Evolutionary conservation across 371 early-diverging fungal genomes (phyloP).

Genomic region (Lichtheimia ornata): DNA sequence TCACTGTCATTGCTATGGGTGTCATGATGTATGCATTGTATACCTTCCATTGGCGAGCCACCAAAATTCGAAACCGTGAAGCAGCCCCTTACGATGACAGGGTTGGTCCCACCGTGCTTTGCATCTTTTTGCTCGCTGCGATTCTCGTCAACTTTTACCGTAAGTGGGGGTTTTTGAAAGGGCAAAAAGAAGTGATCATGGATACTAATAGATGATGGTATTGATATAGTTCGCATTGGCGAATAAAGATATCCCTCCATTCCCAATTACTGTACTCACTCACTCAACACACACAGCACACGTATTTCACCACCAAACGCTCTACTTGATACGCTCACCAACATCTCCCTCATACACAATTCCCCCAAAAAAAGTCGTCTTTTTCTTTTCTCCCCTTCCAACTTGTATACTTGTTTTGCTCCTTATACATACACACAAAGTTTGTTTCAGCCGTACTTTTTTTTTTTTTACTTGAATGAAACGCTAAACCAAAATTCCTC

Average conservation of each 20-base stretch:
- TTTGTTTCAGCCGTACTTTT: not conserved
- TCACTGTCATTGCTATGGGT: constrained; percentile 73
- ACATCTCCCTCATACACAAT: not conserved
- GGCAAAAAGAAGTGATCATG: no score
- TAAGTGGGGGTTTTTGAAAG: constrained; percentile 50
- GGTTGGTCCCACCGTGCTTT: constrained; percentile 55
- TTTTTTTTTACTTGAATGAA: not conserved
- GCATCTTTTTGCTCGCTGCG: constrained; percentile 61
- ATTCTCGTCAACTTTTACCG: constrained; percentile 85
- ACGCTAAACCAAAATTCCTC: constrained; percentile 71
- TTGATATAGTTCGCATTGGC: constrained; percentile 9
- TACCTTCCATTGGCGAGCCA: constrained; percentile 85
- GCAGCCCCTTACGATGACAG: constrained; percentile 62
- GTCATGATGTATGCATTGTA: constrained; percentile 77
- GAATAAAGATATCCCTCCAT: not conserved
- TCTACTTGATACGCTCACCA: not conserved
- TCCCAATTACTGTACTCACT: not conserved
- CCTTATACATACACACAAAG: not conserved
- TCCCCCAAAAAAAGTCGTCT: no score
- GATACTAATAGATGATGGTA: not conserved
- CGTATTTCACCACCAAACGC: not conserved
- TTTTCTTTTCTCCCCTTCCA: not conserved
- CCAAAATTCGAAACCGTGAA: constrained; percentile 54
- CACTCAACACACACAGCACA: no score
- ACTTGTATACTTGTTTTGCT: not conserved